phyloP scores from a whole-genome alignment of 1,139 yeast genomes.

The Debaryomyces psychrophilus region DNA sequence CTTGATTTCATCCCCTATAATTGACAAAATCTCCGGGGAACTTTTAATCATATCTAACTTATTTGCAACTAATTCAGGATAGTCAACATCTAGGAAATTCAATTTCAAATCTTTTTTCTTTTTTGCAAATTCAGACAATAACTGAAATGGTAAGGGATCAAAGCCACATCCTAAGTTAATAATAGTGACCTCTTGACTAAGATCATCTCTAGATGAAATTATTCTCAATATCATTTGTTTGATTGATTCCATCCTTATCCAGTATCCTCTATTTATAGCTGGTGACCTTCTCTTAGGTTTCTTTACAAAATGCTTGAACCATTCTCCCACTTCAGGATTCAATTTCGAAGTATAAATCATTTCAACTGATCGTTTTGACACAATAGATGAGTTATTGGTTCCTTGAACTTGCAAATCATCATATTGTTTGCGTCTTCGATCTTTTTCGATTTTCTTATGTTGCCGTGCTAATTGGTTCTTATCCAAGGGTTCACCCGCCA shows the following conservation, averaged over 20 bases:
- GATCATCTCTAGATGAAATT: conserved; percentile 24
- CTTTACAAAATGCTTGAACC: conserved; percentile 69
- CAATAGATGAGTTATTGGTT: conserved; percentile 82
- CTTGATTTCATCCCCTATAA: conserved; percentile 42
- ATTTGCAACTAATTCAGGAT: conserved; percentile 63
- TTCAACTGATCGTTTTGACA: conserved; percentile 81
- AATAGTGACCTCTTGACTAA: conserved; percentile 37
- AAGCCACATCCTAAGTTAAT: conserved; percentile 83
- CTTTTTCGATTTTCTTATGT: conserved; percentile 50
- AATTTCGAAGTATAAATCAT: conserved; percentile 53
- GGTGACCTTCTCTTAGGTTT: conserved; percentile 75
- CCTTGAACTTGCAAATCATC: conserved; percentile 75
- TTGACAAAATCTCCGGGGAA: conserved; percentile 48
- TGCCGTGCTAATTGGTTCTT: conserved; percentile 28
- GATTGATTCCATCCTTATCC: conserved; percentile 79
- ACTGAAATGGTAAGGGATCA: conserved; percentile 76
- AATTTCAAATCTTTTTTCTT: conserved; percentile 28
- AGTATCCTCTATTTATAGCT: conserved; percentile 80
- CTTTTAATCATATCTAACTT: conserved; percentile 56
- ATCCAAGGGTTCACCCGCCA: conserved; percentile 10
- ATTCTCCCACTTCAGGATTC: conserved; percentile 47
- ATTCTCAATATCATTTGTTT: conserved; percentile 54
- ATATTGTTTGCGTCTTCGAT: conserved; percentile 48
- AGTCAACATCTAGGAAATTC: conserved; percentile 71
- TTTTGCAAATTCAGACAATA: conserved; percentile 35